phyloP scores from a whole-genome alignment of 2,329 filamentous ascomycete genomes.

The Penicillium nordicum region DNA sequence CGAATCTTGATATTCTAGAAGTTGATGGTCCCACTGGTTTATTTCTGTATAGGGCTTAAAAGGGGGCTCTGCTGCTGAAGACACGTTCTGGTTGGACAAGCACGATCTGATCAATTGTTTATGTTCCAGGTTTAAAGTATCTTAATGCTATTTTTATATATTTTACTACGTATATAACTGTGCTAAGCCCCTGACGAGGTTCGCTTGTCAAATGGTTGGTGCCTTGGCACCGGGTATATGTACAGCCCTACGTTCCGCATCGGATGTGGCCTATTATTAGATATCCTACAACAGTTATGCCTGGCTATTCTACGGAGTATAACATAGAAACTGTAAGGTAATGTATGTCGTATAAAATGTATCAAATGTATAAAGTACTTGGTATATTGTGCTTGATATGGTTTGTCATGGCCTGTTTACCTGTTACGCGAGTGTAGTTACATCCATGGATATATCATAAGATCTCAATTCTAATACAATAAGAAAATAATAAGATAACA shows the following conservation, averaged over 20 bases:
- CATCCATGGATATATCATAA: no score
- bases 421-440: no score
- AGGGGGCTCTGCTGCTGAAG: background rate
- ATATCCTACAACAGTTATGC: no score
- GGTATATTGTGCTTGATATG: no score
- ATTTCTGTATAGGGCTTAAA: background rate
- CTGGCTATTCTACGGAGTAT: no score
- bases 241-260: background rate
- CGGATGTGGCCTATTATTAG: background rate
- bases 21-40: background rate
- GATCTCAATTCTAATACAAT: no score
- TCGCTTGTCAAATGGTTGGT: no score
- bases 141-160: background rate
- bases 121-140: background rate
- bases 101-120: background rate
- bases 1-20: background rate
- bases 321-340: no score
- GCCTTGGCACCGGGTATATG: background rate
- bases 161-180: background rate
- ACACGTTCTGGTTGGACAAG: background rate
- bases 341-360: no score
- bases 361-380: no score
- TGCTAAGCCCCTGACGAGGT: background rate
- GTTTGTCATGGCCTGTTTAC: no score
- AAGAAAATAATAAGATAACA: no score